Evolutionary conservation across 208 protist species (phyloP).

Genomic region (Leishmania amazonensis): DNA sequence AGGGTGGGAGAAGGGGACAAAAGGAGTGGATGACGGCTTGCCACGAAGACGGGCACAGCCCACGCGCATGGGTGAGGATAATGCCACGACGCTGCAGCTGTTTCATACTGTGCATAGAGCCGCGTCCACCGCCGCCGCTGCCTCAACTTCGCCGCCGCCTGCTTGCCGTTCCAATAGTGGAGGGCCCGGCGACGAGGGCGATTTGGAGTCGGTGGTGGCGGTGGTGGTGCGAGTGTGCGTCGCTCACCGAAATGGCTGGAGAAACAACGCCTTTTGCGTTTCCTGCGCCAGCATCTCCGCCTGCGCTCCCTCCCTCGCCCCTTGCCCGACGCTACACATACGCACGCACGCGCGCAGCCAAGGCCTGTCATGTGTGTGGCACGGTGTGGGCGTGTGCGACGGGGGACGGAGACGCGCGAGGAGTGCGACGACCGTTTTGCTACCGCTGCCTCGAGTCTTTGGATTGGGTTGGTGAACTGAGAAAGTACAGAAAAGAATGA

Average conservation of each 20-base stretch:
- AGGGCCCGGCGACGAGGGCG: not conserved
- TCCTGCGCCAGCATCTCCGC: not conserved
- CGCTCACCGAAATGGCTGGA: not conserved
- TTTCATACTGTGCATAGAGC: too few species aligned
- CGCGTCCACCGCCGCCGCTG: too few species aligned
- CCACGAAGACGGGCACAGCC: not conserved
- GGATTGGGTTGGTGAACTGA: not conserved
- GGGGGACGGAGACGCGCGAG: not conserved
- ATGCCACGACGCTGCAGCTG: too few species aligned
- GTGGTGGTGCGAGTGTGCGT: not conserved
- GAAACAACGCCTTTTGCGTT: not conserved
- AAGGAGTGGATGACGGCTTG: not conserved
- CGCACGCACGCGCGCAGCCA: not conserved
- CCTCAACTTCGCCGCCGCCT: not conserved
- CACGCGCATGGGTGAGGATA: too few species aligned
- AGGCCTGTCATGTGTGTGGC: not conserved
- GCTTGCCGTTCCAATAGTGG: not conserved
- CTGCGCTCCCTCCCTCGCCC: not conserved
- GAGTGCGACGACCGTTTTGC: not conserved
- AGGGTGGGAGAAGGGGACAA: not conserved
- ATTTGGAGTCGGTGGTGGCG: not conserved
- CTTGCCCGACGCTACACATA: not conserved
- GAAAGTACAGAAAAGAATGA: not conserved
- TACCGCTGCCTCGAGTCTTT: not conserved
- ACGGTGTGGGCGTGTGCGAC: not conserved